A percentile compares a stretch with the other conserved stretches of the same genome.
These are phyloP conservation scores for Polygonum maritimum DNA, from an alignment of 148 eudicot species.

Conservation along the genomic window DNA sequence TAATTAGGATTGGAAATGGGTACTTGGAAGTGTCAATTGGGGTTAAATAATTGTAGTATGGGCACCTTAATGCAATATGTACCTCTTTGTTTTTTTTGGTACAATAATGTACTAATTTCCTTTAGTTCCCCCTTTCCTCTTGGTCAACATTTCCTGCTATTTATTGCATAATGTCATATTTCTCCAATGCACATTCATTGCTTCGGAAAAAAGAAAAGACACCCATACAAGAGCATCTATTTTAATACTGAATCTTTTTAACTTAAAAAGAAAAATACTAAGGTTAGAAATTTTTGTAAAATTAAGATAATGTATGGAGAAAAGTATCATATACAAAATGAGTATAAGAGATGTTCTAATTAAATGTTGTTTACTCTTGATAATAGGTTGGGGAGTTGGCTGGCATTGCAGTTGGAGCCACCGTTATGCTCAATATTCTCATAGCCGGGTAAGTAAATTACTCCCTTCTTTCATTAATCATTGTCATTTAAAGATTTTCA, in stretches of 20 bases:
- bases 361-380: not conserved
- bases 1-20: too few species aligned
- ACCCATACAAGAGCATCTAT: too few species aligned
- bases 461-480: too few species aligned
- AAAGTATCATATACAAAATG: too few species aligned
- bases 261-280: too few species aligned
- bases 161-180: not conserved
- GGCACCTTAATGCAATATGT: not conserved
- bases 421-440: constrained; percentile 86
- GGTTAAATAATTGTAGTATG: not conserved
- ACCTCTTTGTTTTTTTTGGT: too few species aligned
- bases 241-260: too few species aligned
- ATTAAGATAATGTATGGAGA: too few species aligned
- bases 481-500: too few species aligned
- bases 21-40: not conserved
- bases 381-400: constrained; percentile 91
- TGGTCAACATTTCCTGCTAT: not conserved
- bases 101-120: too few species aligned
- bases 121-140: not conserved
- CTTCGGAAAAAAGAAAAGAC: not conserved
- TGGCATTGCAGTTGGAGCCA: constrained; percentile 96
- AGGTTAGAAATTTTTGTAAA: too few species aligned
- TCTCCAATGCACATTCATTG: not conserved
- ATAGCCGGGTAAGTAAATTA: constrained; percentile 67
- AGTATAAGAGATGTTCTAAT: too few species aligned